These are phyloP conservation scores for Rhodocollybia butyracea DNA, from an alignment of 768 basidiomycete species.

Conservation along the genomic window DNA sequence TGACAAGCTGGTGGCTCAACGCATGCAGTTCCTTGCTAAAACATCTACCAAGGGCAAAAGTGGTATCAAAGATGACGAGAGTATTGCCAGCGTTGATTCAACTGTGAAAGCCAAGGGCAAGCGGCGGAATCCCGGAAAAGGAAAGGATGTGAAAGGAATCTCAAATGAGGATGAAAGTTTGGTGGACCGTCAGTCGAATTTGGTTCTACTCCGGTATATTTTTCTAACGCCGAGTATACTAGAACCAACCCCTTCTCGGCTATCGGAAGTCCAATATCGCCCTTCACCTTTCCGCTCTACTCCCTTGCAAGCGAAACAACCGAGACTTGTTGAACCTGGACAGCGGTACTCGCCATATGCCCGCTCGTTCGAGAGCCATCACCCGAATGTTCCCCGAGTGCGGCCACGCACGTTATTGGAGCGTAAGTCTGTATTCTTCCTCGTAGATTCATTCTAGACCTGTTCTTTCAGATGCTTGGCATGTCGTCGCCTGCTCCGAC, in stretches of 20 bases:
- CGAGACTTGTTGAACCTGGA: background rate
- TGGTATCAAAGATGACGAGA: slow-evolving; percentile 13
- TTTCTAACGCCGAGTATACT: background rate
- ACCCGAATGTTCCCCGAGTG: background rate
- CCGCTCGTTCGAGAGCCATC: background rate
- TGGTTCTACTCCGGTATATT: background rate
- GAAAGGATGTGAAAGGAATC: slow-evolving; percentile 23
- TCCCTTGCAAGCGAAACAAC: background rate
- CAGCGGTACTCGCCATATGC: slow-evolving; percentile 1
- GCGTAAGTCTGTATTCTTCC: slow-evolving; percentile 40
- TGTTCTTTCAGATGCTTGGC: background rate
- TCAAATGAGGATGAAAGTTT: slow-evolving; percentile 16
- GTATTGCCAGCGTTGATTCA: slow-evolving; percentile 16
- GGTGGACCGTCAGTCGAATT: background rate
- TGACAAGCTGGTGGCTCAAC: slow-evolving; percentile 36
- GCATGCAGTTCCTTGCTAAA: slow-evolving; percentile 34
- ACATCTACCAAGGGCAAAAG: slow-evolving; percentile 19
- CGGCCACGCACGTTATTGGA: slow-evolving; percentile 53
- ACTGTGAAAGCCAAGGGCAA: slow-evolving; percentile 11
- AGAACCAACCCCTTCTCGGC: slow-evolving; percentile 10
- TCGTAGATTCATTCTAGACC: background rate
- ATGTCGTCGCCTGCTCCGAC: slow-evolving; percentile 50
- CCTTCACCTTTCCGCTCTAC: slow-evolving; percentile 9
- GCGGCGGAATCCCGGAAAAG: slow-evolving; percentile 15
- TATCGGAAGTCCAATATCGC: slow-evolving; percentile 12